Evolutionary conservation across 345 rosid species (phyloP).

Genomic region (Combretum micranthum): DNA sequence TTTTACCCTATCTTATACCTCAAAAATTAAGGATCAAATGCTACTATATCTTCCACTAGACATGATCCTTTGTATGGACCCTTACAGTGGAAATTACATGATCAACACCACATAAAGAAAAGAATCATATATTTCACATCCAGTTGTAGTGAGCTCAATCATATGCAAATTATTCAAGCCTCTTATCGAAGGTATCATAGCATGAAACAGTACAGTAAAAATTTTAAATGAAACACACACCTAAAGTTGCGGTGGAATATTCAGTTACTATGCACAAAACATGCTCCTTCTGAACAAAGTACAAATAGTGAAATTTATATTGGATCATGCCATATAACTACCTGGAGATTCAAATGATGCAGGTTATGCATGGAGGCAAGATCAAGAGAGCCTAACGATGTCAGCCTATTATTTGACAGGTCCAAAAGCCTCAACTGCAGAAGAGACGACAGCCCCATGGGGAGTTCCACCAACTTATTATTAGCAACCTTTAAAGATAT

Average conservation of each 20-base stretch:
- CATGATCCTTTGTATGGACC: too few species aligned
- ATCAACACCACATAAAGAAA: too few species aligned
- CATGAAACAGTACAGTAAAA: too few species aligned
- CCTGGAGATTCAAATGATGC: conserved; percentile 75
- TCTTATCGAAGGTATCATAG: too few species aligned
- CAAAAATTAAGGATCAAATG: too few species aligned
- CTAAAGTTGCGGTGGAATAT: background rate
- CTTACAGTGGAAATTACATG: too few species aligned
- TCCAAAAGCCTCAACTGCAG: conserved; percentile 75
- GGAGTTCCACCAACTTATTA: conserved; percentile 72
- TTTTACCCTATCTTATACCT: too few species aligned
- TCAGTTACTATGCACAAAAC: background rate
- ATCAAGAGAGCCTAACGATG: conserved; percentile 62
- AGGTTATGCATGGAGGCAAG: conserved; percentile 64
- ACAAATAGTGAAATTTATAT: background rate
- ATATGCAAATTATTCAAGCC: too few species aligned
- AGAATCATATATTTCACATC: too few species aligned
- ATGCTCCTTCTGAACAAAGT: background rate
- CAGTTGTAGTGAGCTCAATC: too few species aligned
- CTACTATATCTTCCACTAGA: too few species aligned
- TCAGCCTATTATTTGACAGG: conserved; percentile 75
- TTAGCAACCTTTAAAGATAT: conserved; percentile 69
- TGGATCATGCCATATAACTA: conserved; percentile 17
- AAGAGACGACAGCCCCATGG: conserved; percentile 50
- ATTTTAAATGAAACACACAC: too few species aligned